A percentile compares a stretch with the other conserved stretches of the same genome.
Evolutionary conservation across 495 filamentous ascomycete species (phyloP).

Genomic region (Echria macrotheca): DNA sequence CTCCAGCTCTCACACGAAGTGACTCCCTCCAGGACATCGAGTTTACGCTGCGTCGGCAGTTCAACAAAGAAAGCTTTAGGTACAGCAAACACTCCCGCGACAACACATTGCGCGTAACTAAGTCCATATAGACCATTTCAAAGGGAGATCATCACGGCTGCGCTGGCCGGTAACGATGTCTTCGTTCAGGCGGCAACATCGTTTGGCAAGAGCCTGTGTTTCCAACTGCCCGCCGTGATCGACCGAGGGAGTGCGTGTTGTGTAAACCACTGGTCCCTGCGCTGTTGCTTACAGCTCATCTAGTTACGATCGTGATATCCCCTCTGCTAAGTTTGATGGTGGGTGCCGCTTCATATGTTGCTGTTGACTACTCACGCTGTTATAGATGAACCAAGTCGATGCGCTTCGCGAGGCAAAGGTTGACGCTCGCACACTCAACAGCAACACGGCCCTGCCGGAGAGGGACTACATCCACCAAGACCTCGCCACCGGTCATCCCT

Average conservation of each 20-base stretch:
- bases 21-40: constrained; percentile 64
- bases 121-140: constrained; percentile 67
- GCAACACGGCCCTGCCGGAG: constrained; percentile 60
- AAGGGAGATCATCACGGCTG: constrained; percentile 76
- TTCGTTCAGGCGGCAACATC: constrained; percentile 96
- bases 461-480: constrained; percentile 68
- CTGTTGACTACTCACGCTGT: not conserved
- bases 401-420: constrained; percentile 69
- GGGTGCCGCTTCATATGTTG: constrained; percentile 14
- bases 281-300: not conserved
- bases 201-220: constrained; percentile 93
- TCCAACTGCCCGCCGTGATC: constrained; percentile 85
- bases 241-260: constrained; percentile 69
- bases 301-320: constrained; percentile 87
- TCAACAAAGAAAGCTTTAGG: constrained; percentile 72
- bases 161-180: constrained; percentile 80
- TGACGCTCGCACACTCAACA: constrained; percentile 79
- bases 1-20: constrained; percentile 30
- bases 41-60: constrained; percentile 77
- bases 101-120: not conserved
- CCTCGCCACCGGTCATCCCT: constrained; percentile 79
- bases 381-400: constrained; percentile 85
- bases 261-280: no score
- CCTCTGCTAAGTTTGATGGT: constrained; percentile 90
- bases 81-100: constrained; percentile 21